Conservation (phyloP, 306 rosid genomes). For the Cicer arietinum region DNA sequence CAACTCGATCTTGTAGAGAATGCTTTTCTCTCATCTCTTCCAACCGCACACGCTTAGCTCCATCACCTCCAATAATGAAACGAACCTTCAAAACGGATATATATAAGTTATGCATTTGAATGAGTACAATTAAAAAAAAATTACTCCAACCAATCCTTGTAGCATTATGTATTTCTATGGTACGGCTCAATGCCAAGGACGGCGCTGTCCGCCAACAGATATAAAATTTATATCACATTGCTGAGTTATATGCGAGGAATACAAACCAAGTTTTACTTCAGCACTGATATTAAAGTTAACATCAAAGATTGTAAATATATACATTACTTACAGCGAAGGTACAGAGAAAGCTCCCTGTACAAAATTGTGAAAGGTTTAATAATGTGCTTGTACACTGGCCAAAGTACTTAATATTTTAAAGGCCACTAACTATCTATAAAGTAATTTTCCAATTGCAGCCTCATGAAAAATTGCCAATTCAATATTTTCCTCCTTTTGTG, state of each 20-base stretch:
- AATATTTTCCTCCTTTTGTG: background rate
- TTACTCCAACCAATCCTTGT: conserved; percentile 22
- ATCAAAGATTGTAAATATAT: conserved; percentile 2
- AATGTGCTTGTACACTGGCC: background rate
- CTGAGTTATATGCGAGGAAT: background rate
- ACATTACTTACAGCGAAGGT: conserved; percentile 12
- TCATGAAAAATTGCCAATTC: background rate
- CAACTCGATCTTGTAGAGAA: conserved; percentile 93
- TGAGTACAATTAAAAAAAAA: conserved; percentile 14
- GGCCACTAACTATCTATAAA: background rate
- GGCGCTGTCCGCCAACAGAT: conserved; percentile 9
- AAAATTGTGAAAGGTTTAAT: background rate
- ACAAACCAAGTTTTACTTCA: conserved; percentile 22
- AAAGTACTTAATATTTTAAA: background rate
- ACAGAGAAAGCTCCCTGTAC: background rate
- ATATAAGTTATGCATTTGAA: conserved; percentile 43
- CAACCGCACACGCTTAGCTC: conserved; percentile 90
- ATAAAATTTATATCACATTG: background rate
- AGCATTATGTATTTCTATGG: conserved; percentile 9
- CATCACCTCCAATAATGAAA: conserved; percentile 91
- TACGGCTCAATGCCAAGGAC: background rate
- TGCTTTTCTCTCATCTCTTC: conserved; percentile 98
- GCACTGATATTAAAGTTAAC: background rate
- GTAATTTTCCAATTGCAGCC: background rate
- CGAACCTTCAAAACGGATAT: conserved; percentile 66